phyloP scores from a whole-genome alignment of 139 green algal genomes.

The Chlamydomonas asymmetrica region DNA sequence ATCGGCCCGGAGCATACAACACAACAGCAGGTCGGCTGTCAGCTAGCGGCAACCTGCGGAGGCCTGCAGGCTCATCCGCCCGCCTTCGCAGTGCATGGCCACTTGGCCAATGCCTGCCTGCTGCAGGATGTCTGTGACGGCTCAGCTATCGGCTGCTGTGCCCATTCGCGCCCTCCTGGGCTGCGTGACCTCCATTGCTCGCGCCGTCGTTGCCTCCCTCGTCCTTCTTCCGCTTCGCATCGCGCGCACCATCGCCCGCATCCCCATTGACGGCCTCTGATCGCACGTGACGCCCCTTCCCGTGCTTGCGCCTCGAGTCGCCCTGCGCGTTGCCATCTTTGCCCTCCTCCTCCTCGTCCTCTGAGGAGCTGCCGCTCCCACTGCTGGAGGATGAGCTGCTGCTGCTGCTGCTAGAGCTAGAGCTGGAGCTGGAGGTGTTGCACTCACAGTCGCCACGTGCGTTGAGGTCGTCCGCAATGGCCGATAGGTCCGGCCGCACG shows the following conservation, averaged over 20 bases:
- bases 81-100: too few relatives aligned
- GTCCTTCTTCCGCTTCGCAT: background rate
- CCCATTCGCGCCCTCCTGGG: too few relatives aligned
- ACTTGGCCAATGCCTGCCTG: too few relatives aligned
- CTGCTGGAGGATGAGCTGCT: slow-evolving; percentile 29
- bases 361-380: slow-evolving; percentile 35
- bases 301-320: background rate
- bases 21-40: too few relatives aligned
- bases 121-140: too few relatives aligned
- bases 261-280: background rate
- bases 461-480: slow-evolving; percentile 43
- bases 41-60: too few relatives aligned
- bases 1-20: too few relatives aligned
- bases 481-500: slow-evolving; percentile 66
- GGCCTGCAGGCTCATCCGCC: too few relatives aligned
- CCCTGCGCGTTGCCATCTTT: background rate
- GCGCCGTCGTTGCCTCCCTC: background rate
- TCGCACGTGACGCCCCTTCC: background rate
- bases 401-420: slow-evolving; percentile 26
- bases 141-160: too few relatives aligned
- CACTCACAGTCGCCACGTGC: slow-evolving; percentile 9
- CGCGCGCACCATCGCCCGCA: background rate
- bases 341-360: background rate
- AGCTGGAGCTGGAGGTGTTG: slow-evolving; percentile 29
- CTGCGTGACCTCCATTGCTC: background rate